Evolutionary conservation across 352 stramenopile genomes (phyloP).

Genomic region (Phytophthora podocarpi): DNA sequence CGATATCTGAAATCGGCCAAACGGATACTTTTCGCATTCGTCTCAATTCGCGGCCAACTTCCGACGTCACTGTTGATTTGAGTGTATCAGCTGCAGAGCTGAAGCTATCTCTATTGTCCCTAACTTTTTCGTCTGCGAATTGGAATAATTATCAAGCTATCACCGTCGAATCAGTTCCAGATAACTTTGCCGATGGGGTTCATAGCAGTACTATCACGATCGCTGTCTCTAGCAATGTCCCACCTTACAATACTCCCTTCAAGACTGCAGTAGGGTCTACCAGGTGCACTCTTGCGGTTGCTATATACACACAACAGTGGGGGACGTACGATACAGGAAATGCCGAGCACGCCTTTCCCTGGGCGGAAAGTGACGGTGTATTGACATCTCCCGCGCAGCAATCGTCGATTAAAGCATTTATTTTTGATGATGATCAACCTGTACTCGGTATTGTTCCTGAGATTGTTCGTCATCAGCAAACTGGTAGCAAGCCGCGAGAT

Average conservation of each 20-base stretch:
- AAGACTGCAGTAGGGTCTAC: slow-evolving; percentile 21
- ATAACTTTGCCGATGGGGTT: slow-evolving; percentile 44
- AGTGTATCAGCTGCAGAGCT: slow-evolving; percentile 14
- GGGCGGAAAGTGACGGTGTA: slow-evolving; percentile 48
- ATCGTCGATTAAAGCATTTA: slow-evolving; percentile 38
- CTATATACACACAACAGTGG: slow-evolving; percentile 55
- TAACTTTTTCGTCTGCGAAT: slow-evolving; percentile 52
- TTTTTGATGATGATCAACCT: slow-evolving; percentile 60
- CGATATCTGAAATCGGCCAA: slow-evolving; percentile 71
- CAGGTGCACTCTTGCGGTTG: slow-evolving; percentile 44
- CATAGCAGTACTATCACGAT: slow-evolving; percentile 43
- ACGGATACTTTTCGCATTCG: slow-evolving; percentile 49
- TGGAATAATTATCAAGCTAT: slow-evolving; percentile 47
- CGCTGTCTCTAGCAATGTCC: slow-evolving; percentile 39
- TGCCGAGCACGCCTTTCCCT: slow-evolving; percentile 51
- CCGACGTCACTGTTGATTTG: slow-evolving; percentile 43
- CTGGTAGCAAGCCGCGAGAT: slow-evolving; percentile 21
- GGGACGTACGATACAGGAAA: slow-evolving; percentile 67
- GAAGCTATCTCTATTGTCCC: slow-evolving; percentile 22
- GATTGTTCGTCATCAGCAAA: slow-evolving; percentile 35
- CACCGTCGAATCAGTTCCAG: slow-evolving; percentile 35
- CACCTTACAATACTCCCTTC: slow-evolving; percentile 42
- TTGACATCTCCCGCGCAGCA: slow-evolving; percentile 45
- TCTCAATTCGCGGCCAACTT: slow-evolving; percentile 56
- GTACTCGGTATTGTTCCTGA: slow-evolving; percentile 46